Evolutionary conservation across 116 monocot species (phyloP).

Genomic region (Phalaenopsis hybrid): DNA sequence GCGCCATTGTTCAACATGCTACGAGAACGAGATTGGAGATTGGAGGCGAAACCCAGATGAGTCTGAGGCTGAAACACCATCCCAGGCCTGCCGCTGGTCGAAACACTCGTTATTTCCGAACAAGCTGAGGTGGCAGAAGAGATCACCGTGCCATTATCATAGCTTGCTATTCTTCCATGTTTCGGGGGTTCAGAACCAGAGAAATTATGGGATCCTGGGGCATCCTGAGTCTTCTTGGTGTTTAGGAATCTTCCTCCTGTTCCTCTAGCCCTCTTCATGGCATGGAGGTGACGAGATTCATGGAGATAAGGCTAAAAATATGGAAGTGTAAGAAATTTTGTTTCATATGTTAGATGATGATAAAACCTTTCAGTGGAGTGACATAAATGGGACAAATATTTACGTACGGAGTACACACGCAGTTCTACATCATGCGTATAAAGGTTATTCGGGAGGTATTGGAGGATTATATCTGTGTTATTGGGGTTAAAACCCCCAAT

Average conservation of each 20-base stretch:
- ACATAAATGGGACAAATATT: neutral
- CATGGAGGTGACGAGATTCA: slow-evolving; percentile 17
- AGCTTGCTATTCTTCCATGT: neutral
- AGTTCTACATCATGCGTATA: no score
- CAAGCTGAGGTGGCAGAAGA: neutral
- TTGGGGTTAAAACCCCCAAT: no score
- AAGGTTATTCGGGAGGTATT: no score
- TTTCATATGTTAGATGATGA: neutral
- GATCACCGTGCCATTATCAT: slow-evolving; percentile 7
- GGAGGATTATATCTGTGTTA: no score
- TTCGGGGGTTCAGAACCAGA: neutral
- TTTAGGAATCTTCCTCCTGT: slow-evolving; percentile 21
- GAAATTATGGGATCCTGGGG: neutral
- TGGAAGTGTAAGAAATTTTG: neutral
- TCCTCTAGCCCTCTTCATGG: slow-evolving; percentile 23
- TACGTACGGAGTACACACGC: no score
- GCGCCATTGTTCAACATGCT: slow-evolving; percentile 14
- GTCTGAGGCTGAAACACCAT: neutral
- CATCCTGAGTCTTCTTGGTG: slow-evolving; percentile 18
- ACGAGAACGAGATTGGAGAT: slow-evolving; percentile 16
- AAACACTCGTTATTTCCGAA: slow-evolving; percentile 12
- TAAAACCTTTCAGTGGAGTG: neutral
- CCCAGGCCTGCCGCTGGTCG: slow-evolving; percentile 11
- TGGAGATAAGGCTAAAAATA: slow-evolving; percentile 17
- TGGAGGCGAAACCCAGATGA: slow-evolving; percentile 26